A percentile compares a stretch with the other conserved stretches of the same genome.
Evolutionary conservation across 78 protist species (phyloP).

Genomic region (Fonticula alba): DNA sequence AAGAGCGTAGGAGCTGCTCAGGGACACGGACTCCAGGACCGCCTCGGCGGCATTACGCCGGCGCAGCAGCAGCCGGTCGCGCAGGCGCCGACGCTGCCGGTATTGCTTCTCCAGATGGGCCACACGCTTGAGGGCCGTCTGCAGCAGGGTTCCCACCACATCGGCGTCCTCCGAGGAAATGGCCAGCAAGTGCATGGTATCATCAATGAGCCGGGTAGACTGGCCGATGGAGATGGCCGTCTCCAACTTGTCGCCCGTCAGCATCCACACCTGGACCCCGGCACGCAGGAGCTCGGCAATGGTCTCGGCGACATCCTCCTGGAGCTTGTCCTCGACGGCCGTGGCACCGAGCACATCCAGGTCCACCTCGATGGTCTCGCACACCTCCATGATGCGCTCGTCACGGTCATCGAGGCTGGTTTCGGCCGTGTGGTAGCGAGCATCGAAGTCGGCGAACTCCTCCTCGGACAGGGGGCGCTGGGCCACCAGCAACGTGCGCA

Average conservation of each 20-base stretch:
- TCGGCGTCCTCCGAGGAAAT: too few relatives aligned
- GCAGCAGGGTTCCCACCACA: too few relatives aligned
- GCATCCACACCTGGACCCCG: constrained; percentile 80
- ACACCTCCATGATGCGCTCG: background rate
- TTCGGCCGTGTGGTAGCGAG: background rate
- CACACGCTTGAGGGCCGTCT: too few relatives aligned
- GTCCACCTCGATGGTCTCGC: constrained; percentile 32
- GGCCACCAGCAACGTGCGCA: constrained; percentile 20
- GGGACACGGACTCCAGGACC: too few relatives aligned
- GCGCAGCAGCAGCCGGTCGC: too few relatives aligned
- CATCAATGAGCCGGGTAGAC: background rate
- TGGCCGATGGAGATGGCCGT: constrained; percentile 78
- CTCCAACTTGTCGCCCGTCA: constrained; percentile 95
- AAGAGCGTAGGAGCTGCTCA: too few relatives aligned
- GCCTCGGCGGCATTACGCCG: too few relatives aligned
- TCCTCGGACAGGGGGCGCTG: background rate
- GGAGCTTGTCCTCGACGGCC: constrained; percentile 67
- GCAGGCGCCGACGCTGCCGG: too few relatives aligned
- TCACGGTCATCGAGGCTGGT: background rate
- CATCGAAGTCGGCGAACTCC: background rate
- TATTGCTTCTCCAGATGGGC: too few relatives aligned
- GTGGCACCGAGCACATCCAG: constrained; percentile 57
- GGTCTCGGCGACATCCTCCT: constrained; percentile 60
- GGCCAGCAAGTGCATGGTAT: too few relatives aligned
- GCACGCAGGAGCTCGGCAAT: constrained; percentile 41